Base-by-base conservation (phyloP, 345 rosid species). In the Bruguiera gymnorhiza region DNA sequence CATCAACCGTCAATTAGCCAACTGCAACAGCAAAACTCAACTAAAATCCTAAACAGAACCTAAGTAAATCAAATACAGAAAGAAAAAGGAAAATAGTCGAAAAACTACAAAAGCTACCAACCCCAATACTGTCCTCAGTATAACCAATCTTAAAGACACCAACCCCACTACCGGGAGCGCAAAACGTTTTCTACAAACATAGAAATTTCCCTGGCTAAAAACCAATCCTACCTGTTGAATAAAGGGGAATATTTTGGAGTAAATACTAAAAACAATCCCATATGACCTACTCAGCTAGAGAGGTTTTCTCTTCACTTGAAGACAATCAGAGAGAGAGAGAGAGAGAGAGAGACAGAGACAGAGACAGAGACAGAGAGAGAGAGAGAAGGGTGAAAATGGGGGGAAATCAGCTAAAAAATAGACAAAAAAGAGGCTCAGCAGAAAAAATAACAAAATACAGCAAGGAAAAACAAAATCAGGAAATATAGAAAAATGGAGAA, bases 131-230 rank as follows among this genome's bases (percentile, higher is more conserved):
- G 82, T 78, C 70, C 79, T 74, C 82, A 72, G 48, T 52, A 63
- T 75, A 84, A 68, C 84, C 67, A 77, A 78, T 69, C 75, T 73
- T 55, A 60, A 37, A 71, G 62, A 70, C 57, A 79, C 67, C 84
- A 58, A 72, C 72, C 66, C 78, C 83, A 75, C 73, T 37, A 67
- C 57, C n/a, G 34, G 74, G 13, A 63, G 20, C 32, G 10, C 26
- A 27, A 34, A 34, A 6, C 37, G 9, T 34, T 34, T 7, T 34
- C 37, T 34, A 34, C 37, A 34, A 34, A 34, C 37, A 34, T 1
- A 34, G 37, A 8, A 34, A 8, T 34, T 34, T 34, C 37, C 37
- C 37, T 34, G 37, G 56, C 51, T 9, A 54, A 70, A 32, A 58
- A 67, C 4, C 66, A 67, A 72, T 60, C 54, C 63, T 29, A 29